Evolutionary conservation across 371 early-diverging fungal genomes (phyloP), one percentile per base, ranked within the genome.

Genomic region (Mortierella sp.): DNA sequence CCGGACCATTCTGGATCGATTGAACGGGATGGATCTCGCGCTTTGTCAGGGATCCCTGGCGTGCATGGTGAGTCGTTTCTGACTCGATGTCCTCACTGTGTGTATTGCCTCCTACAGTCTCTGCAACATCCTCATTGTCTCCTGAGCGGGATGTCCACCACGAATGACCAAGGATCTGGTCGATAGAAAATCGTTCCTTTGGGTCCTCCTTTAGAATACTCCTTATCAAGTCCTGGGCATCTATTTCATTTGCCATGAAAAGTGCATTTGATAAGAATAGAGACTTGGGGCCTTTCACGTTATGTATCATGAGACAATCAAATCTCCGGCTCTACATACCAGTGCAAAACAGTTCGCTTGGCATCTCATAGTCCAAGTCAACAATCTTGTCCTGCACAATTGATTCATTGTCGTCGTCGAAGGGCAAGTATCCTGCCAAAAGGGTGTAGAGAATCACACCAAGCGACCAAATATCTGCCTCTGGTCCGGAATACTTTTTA

Each of bases 381-480:
- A 88, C 76, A 39, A 95, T 94, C 68, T 93, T 91, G 59, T 84
- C 79, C 58, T 89, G 90, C 34, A 92, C 87, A 17, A 85, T 78
- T 4, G 81, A 65, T 55, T 93, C 94, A 60, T 84, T 89, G 59
- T 93, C 93, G 55, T 93, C 95, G 63, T 94, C 94, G 82, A 94
- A 94, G 2, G 96, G 95, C 11, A 93, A 82, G 62, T 88, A 88
- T 2, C 94, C 94, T 44, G 90, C 89, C n/a, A 93, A 64, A 15
- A 94, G 81, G 0, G 93, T 92, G 69, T 89, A 95, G 8, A 95
- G 79, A 68, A 94, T 92, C 26, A 94, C 90, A 27, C 93, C 94
- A 14, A 95, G 70, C 0, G 93, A 92, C 96, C 96, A 95, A 39
- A 94, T 85, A 76, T 95, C 96, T 21, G 92, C 91, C 84, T 92